phyloP scores from a whole-genome alignment of 441 rosid species.

The Melastoma candidum region DNA sequence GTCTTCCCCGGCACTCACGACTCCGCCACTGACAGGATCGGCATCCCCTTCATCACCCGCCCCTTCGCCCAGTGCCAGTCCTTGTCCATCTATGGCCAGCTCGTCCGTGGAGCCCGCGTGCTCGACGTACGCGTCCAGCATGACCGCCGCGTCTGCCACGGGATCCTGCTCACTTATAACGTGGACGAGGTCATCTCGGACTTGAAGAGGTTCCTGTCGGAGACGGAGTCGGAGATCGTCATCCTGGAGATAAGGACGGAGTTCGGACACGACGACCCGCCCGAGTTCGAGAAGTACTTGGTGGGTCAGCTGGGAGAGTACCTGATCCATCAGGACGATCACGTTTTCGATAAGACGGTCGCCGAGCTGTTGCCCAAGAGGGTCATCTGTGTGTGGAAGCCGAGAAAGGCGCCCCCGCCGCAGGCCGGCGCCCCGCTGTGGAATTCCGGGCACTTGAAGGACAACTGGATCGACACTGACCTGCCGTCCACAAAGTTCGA shows the following conservation, averaged over 20 bases:
- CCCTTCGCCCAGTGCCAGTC: slow-evolving; percentile 17
- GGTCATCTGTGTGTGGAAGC: slow-evolving; percentile 17
- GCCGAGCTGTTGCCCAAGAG: slow-evolving; percentile 7
- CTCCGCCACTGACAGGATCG: slow-evolving; percentile 15
- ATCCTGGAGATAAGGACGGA: slow-evolving; percentile 18
- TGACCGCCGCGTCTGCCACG: slow-evolving; percentile 13
- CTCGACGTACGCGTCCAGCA: slow-evolving; percentile 17
- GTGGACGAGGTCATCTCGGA: slow-evolving; percentile 10
- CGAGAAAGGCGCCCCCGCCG: slow-evolving; percentile 11
- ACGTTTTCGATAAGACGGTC: slow-evolving; percentile 9
- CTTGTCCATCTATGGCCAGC: slow-evolving; percentile 11
- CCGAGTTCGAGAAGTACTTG: slow-evolving; percentile 16
- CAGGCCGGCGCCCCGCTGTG: slow-evolving; percentile 10
- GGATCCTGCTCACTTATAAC: slow-evolving; percentile 11
- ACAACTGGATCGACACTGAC: slow-evolving; percentile 16
- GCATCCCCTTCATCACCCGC: slow-evolving; percentile 10
- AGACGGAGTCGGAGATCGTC: slow-evolving; percentile 13
- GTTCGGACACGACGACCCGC: slow-evolving; percentile 14
- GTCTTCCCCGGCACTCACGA: slow-evolving; percentile 20
- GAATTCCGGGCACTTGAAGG: slow-evolving; percentile 13
- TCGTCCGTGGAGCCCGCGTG: slow-evolving; percentile 6
- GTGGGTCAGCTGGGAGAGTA: slow-evolving; percentile 12
- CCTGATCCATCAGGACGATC: slow-evolving; percentile 13
- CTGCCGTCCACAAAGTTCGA: slow-evolving; percentile 14
- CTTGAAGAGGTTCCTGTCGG: slow-evolving; percentile 13